Base-by-base conservation (phyloP, 2,329 filamentous ascomycete genomes). In the Neofusicoccum sp. region DNA sequence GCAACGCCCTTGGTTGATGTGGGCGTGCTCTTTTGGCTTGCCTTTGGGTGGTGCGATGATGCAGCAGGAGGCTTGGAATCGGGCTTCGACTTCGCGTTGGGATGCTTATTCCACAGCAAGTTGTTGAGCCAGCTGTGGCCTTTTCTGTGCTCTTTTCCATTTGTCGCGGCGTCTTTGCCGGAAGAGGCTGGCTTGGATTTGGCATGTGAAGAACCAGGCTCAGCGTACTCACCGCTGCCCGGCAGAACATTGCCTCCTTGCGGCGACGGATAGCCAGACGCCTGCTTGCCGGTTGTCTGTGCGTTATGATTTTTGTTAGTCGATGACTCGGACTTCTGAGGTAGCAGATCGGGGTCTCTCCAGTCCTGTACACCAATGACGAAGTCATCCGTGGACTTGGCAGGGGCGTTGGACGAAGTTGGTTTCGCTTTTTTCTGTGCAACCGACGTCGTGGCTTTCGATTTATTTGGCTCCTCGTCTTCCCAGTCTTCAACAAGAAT, bases 281-380 rank as follows among this genome's bases (percentile, higher is more conserved):
- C 33, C 28, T 48, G 52, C 43, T 63, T 65, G 14, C 64, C 39
- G 59, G 43, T 28, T 66, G 63, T 64, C 5, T 66, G 61, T 43
- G 63, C 63, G 33, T 58, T 63, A 64, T 50, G 62, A 39, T 34
- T 64, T 54, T 16, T 65, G 69, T 33, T 58, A 2, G 41, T 36
- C 54, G 7, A 65, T 5, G 65, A 62, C n/a, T 72, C 68, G 37
- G 70, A 72, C 34, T 74, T 69, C 43, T 78, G 73, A 1, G 81
- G 82, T 28, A 92, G 80, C 16, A 92, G 78, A 72, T 92, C 90
- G 5, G 90, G 89, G 73, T 95, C 91, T 67, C 91, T 85, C 91
- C 91, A 94, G 72, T 95, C 91, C 67, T 95, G 90, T 11, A 93
- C 87, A n/a, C 91, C 91, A 69, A 94, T 93, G 48, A 90, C 84